A percentile compares a stretch with the other conserved stretches of the same genome.
phyloP scores from a whole-genome alignment of 2,329 filamentous ascomycete species.

The Fusarium sp. region DNA sequence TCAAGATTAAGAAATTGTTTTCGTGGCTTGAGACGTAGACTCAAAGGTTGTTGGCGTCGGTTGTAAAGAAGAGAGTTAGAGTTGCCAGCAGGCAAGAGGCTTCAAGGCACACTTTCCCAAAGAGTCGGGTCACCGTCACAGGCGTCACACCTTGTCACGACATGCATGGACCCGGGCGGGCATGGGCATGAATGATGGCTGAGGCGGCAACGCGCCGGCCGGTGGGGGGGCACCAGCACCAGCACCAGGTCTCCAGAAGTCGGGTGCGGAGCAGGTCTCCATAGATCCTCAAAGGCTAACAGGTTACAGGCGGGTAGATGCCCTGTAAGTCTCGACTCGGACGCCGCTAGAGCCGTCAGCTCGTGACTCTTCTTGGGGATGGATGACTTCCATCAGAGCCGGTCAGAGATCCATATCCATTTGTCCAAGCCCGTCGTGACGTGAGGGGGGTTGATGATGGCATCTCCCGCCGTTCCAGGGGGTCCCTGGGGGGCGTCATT shows the following conservation, averaged over 20 bases:
- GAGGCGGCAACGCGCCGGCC: conserved; percentile 35
- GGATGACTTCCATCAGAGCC: conserved; percentile 21
- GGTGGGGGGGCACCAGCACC: neutral
- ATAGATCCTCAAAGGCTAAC: neutral
- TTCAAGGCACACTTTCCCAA: conserved; percentile 37
- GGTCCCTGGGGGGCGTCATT: conserved; percentile 36
- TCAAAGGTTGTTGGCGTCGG: conserved; percentile 9
- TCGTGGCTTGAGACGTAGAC: conserved; percentile 8
- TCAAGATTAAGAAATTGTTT: conserved; percentile 12
- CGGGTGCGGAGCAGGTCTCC: neutral
- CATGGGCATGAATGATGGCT: conserved; percentile 36
- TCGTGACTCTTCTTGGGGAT: conserved; percentile 40
- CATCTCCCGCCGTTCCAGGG: conserved; percentile 8
- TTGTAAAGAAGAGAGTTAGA: conserved; percentile 18
- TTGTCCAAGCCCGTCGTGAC: conserved; percentile 8
- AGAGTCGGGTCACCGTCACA: conserved; percentile 40
- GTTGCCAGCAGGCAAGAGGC: conserved; percentile 18
- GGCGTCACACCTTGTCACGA: conserved; percentile 37
- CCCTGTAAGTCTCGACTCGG: conserved; percentile 26
- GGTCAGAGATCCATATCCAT: neutral
- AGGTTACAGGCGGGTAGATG: conserved; percentile 1
- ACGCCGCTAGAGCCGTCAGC: conserved; percentile 33
- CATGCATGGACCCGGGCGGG: conserved; percentile 8
- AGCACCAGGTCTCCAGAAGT: neutral
- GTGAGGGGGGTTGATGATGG: conserved; percentile 18